Conservation (phyloP, 176 grass and related monocot genomes). For the Hsuehochloa calcarea region DNA sequence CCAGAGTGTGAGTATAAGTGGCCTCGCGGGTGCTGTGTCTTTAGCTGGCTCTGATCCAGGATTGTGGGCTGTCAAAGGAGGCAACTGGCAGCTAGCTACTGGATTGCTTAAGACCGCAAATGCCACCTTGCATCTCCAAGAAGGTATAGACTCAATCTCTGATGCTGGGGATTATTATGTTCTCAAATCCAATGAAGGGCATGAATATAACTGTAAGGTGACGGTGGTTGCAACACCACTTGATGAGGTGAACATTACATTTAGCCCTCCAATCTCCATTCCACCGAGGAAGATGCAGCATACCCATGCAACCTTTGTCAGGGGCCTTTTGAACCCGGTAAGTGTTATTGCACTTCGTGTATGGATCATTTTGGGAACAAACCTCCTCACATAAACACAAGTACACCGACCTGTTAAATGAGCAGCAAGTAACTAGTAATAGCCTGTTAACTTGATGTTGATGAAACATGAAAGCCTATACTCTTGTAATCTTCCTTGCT, state of each 20-base stretch:
- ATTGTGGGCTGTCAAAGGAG: conserved; percentile 79
- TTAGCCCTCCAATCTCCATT: conserved; percentile 62
- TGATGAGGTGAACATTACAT: conserved; percentile 83
- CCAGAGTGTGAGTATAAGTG: conserved; percentile 71
- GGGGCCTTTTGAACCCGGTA: conserved; percentile 82
- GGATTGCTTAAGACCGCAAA: conserved; percentile 71
- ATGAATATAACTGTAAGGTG: conserved; percentile 64
- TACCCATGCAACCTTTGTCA: conserved; percentile 80
- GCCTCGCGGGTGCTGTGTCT: conserved; percentile 76
- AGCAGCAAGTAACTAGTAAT: not conserved
- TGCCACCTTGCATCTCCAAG: conserved; percentile 70
- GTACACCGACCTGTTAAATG: not conserved
- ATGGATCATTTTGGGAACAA: not conserved
- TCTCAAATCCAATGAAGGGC: conserved; percentile 65
- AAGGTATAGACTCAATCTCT: conserved; percentile 68
- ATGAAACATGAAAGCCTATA: not conserved
- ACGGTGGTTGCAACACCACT: conserved; percentile 79
- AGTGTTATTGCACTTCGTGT: conserved; percentile 14
- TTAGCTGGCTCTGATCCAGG: conserved; percentile 80
- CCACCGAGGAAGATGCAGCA: conserved; percentile 83
- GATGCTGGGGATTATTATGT: conserved; percentile 66
- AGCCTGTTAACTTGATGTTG: not conserved
- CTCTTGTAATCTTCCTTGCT: not conserved
- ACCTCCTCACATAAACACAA: not conserved
- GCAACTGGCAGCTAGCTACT: conserved; percentile 70